A percentile compares a stretch with the other conserved stretches of the same genome.
phyloP scores from a whole-genome alignment of 176 grass and related monocot genomes.

The Phragmites australis region DNA sequence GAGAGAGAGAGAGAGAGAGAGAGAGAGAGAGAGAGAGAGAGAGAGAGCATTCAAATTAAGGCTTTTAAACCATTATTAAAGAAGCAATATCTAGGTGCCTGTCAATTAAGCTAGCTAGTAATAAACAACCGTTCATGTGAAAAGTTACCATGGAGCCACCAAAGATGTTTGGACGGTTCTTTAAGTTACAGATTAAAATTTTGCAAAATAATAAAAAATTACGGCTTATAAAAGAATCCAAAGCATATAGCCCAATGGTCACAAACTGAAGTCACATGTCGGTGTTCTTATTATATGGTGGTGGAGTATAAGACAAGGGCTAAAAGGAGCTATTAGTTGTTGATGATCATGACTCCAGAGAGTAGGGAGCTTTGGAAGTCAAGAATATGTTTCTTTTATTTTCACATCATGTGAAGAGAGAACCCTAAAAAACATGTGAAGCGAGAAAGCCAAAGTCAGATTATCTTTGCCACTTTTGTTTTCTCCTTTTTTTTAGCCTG shows the following conservation, averaged over 20 bases:
- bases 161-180: constrained; percentile 61
- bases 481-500: too few species aligned
- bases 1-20: too few species aligned
- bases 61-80: neutral
- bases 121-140: constrained; percentile 14
- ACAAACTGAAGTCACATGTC: constrained; percentile 37
- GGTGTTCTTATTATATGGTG: constrained; percentile 20
- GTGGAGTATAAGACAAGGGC: constrained; percentile 27
- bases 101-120: neutral
- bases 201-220: constrained; percentile 30
- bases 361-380: constrained; percentile 42
- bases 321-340: constrained; percentile 4
- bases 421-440: too few species aligned
- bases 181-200: constrained; percentile 39
- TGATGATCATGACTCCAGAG: constrained; percentile 15
- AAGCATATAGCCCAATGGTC: constrained; percentile 36
- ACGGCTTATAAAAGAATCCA: constrained; percentile 21
- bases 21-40: too few species aligned
- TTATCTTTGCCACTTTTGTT: too few species aligned
- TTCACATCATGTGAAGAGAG: constrained; percentile 1
- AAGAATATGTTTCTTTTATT: constrained; percentile 27
- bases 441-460: neutral
- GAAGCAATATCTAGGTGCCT: neutral
- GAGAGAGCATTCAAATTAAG: neutral
- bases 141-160: constrained; percentile 65